Base-by-base conservation (phyloP, 2,329 filamentous ascomycete species). In the Incumbomyces delicatus region DNA sequence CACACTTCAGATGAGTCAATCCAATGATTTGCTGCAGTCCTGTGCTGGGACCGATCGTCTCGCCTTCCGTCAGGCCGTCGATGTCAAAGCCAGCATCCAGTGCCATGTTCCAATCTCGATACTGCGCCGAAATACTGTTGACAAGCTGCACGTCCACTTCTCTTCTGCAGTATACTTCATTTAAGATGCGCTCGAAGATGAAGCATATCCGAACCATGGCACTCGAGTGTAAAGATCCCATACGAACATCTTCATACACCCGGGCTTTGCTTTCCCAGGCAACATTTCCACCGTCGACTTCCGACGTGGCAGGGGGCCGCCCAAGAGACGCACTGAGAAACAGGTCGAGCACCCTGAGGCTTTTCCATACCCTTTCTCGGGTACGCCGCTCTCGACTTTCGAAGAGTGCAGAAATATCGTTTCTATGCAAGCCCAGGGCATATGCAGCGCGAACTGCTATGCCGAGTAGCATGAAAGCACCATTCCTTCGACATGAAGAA, bases 321-420 rank as follows among this genome's bases (percentile, higher is more conserved):
- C 73, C 73, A 7, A 76, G 57, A 1, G 70, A 66, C 18, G 68
- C 71, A 52, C 71, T 74, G 49, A 75, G 68, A 32, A 73, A 71
- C 44, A 74, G 60, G 48, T 75, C 73, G 41, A 74, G 65, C 44
- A 74, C 68, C 2, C 72, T 66, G 4, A 75, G 59, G 52, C 71
- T 74, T 55, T 72, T 75, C 72, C 72, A 76, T 16, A 74, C 69
- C 2, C 71, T 65, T 50, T 74, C 70, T 46, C 72, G 60, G 4
- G 67, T 63, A 22, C 61, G 54, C 42, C 64, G 62, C 37, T 69
- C 66, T 2, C 64, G 57, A 1, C 57, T 55, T 27, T 70, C 71
- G 50, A 73, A 75, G 1, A 72, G 64, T 22, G 69, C 69, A 48
- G 73, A 74, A 11, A 73, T 71, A 54, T 75, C 72, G 22, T 67